A percentile compares a stretch with the other conserved stretches of the same genome.
phyloP scores from a whole-genome alignment of 805 yeast species.

The Starmera caribaea region DNA sequence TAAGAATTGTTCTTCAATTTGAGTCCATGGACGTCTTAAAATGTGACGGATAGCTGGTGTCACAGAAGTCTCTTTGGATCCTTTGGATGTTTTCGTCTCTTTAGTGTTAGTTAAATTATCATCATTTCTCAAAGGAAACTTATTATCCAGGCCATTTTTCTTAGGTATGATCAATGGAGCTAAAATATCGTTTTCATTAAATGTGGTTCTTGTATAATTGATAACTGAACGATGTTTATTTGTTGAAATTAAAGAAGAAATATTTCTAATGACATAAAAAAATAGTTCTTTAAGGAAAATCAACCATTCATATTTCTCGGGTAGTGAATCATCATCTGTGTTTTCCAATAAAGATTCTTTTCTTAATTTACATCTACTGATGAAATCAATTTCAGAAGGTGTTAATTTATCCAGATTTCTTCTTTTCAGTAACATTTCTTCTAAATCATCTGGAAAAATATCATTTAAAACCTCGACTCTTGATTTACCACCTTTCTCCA shows the following conservation, averaged over 20 bases:
- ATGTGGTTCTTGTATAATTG: too few species aligned
- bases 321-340: constrained; percentile 39
- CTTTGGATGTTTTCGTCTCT: not conserved
- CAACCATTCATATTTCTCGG: constrained; percentile 79
- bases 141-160: too few species aligned
- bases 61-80: constrained; percentile 7
- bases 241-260: constrained; percentile 68
- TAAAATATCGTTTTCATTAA: too few species aligned
- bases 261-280: constrained; percentile 68
- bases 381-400: constrained; percentile 74
- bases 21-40: constrained; percentile 71
- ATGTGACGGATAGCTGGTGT: constrained; percentile 13
- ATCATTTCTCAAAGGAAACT: too few species aligned
- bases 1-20: constrained; percentile 80
- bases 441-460: constrained; percentile 62
- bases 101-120: too few species aligned
- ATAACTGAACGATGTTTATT: constrained; percentile 25
- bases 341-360: constrained; percentile 47
- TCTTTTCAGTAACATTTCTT: constrained; percentile 27
- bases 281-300: constrained; percentile 69
- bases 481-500: constrained; percentile 52
- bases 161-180: too few species aligned
- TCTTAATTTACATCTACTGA: constrained; percentile 63
- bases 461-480: constrained; percentile 62
- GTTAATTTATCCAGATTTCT: constrained; percentile 33